Conservation (phyloP, 495 filamentous ascomycete species). For the Chaetomium cochliodes region DNA sequence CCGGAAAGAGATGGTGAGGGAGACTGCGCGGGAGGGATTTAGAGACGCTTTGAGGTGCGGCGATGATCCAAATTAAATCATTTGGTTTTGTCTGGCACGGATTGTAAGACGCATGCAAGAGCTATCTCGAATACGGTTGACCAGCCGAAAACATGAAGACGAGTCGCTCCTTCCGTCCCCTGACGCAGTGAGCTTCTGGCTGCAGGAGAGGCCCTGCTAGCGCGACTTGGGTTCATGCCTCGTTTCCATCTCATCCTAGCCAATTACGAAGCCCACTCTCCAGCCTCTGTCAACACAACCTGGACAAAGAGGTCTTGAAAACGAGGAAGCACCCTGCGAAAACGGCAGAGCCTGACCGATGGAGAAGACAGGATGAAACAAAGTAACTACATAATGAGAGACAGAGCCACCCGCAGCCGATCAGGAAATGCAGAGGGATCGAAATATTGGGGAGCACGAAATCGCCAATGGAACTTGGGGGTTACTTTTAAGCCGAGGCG, state of each 20-base stretch:
- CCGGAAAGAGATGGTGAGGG: background rate
- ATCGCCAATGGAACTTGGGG: background rate
- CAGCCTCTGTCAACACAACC: constrained; percentile 3
- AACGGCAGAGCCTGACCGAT: background rate
- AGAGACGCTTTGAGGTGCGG: background rate
- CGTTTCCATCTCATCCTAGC: background rate
- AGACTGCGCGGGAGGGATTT: background rate
- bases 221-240: constrained; percentile 5
- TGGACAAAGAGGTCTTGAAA: background rate
- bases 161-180: background rate
- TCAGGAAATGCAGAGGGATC: constrained; percentile 13
- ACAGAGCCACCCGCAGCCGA: background rate
- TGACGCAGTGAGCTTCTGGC: constrained; percentile 1
- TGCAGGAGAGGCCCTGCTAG: constrained; percentile 11
- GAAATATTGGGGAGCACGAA: background rate
- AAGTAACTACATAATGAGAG: background rate
- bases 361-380: background rate
- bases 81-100: constrained; percentile 1
- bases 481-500: background rate
- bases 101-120: constrained; percentile 10
- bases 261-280: background rate
- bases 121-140: too few relatives aligned
- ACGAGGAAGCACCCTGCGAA: constrained; percentile 4
- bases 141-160: constrained; percentile 7
- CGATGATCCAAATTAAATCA: constrained; percentile 18